Evolutionary conservation across 441 rosid species (phyloP).

Genomic region (Populus tomentosa): DNA sequence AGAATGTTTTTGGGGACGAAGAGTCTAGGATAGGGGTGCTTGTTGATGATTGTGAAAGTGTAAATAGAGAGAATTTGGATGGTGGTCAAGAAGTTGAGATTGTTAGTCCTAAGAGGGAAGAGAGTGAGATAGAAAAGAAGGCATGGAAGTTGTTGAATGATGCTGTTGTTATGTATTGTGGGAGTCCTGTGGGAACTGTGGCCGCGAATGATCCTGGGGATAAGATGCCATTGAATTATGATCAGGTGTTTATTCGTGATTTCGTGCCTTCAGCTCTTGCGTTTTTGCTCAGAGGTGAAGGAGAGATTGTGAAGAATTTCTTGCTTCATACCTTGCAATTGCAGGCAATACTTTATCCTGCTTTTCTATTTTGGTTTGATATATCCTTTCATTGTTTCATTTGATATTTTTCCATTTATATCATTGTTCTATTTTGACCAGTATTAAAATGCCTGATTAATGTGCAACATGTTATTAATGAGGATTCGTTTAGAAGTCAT

Average conservation of each 20-base stretch:
- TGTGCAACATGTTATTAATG: not conserved
- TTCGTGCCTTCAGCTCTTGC: conserved; percentile 87
- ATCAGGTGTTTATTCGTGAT: conserved; percentile 87
- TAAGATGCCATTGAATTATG: conserved; percentile 71
- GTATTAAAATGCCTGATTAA: not conserved
- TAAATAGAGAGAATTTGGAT: conserved; percentile 27
- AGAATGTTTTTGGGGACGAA: conserved; percentile 37
- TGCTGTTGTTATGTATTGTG: conserved; percentile 72
- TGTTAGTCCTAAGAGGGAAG: conserved; percentile 31
- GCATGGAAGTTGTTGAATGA: conserved; percentile 77
- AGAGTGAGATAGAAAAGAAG: conserved; percentile 55
- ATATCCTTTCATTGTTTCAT: not conserved
- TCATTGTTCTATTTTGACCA: not conserved
- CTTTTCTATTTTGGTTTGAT: not conserved
- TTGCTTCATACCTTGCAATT: conserved; percentile 84
- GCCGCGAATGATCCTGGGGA: conserved; percentile 93
- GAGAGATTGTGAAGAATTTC: conserved; percentile 82
- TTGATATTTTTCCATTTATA: conserved; percentile 5
- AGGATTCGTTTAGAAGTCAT: not conserved
- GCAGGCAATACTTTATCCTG: conserved; percentile 45
- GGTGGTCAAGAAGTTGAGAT: conserved; percentile 21
- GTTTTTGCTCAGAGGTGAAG: conserved; percentile 78
- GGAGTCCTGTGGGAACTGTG: conserved; percentile 80
- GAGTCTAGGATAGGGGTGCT: conserved; percentile 29
- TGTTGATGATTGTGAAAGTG: conserved; percentile 23